Conservation (phyloP, 345 rosid species). For the Reutealis trisperma region DNA sequence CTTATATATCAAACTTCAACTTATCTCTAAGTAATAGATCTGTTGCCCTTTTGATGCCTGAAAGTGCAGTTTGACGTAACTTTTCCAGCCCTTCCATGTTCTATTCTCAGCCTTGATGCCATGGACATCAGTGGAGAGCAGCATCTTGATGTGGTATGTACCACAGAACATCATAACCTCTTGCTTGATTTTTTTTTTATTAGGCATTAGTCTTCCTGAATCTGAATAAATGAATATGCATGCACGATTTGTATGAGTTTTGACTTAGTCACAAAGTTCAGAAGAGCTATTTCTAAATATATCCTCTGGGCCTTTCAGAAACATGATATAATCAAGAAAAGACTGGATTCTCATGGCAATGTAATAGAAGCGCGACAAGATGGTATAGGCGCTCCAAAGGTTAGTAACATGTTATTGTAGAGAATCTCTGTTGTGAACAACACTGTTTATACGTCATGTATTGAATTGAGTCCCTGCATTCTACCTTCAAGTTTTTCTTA, state of each 20-base stretch:
- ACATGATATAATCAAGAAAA: constrained; percentile 87
- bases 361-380: constrained; percentile 77
- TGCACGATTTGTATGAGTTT: neutral
- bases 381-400: constrained; percentile 93
- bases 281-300: neutral
- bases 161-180: constrained; percentile 5
- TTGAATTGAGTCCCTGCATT: neutral
- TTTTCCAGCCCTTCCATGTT: constrained; percentile 90
- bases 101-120: constrained; percentile 91
- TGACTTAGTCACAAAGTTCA: neutral
- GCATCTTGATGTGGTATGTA: constrained; percentile 91
- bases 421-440: neutral
- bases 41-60: neutral
- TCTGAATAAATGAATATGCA: neutral
- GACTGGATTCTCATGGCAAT: constrained; percentile 73
- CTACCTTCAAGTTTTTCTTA: neutral
- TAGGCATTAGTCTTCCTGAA: neutral
- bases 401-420: constrained; percentile 32
- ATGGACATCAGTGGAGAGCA: constrained; percentile 98
- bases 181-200: neutral
- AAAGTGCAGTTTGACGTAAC: constrained; percentile 82
- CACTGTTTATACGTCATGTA: neutral
- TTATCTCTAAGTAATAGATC: neutral
- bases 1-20: neutral
- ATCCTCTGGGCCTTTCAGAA: constrained; percentile 49